Evolutionary conservation across 2,329 filamentous ascomycete genomes (phyloP), one percentile per base, ranked within the genome.

Genomic region (Emydomyces testavorans): DNA sequence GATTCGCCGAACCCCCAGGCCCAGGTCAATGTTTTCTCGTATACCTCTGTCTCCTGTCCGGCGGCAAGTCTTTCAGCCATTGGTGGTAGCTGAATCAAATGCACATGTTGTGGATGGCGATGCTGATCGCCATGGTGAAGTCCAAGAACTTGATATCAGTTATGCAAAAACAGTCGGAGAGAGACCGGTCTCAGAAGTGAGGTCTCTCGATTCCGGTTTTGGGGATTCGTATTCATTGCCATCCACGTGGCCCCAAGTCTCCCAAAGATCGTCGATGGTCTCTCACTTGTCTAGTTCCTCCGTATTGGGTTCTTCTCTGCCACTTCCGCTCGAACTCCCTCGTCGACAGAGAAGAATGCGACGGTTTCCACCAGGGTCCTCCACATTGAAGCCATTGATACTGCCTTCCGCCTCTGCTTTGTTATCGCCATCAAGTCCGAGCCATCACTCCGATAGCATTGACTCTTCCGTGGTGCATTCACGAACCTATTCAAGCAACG

Each of bases 351-450:
- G 59, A 39, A 60, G 58, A 43, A 60, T 62, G 56, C 57, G 63
- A 32, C 59, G 59, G 24, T 65, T 65, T 42, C 58, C 63, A 15
- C 60, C 62, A 8, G 62, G 63, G 1, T 63, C 61, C 5, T 61
- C 57, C 28, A 56, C 61, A 15, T 49, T 65, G 38, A 65, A 64
- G 36, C 62, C 63, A 18, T 52, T 65, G 4, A 56, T 65, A 23
- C 53, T 65, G 20, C 59, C 53, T 43, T 42, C 48, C 4, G 21
- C 52, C 34, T 50, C 53, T 11, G 43, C 46, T 42, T 39, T 47
- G 15, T 18, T 49, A n/a, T 47, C 49, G n/a, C 48, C 50, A n/a
- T 45, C 47, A n/a, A 47, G 36, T 29, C 36, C 36, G 13, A 47
- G 29, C 21, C 34, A 24, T 31, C 35, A 32, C 16, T 18, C 36